phyloP scores from a whole-genome alignment of 768 basidiomycete genomes.

The Chalciporus chontae region DNA sequence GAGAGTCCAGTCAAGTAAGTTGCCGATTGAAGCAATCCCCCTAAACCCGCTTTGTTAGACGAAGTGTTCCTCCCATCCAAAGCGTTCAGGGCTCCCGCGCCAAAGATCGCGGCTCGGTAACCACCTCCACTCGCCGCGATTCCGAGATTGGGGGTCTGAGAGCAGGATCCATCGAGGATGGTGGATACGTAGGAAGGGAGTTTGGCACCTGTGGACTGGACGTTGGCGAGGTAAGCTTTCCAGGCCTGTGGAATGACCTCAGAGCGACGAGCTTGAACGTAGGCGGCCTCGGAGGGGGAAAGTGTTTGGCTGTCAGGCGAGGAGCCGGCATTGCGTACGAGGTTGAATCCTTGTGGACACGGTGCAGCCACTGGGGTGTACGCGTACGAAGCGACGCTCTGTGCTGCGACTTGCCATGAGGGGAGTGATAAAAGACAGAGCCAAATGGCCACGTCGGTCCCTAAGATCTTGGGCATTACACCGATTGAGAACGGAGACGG shows the following conservation, averaged over 20 bases:
- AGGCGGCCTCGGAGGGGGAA: conserved; percentile 33
- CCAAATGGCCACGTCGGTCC: conserved; percentile 4
- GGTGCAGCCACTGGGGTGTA: conserved; percentile 21
- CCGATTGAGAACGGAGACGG: not conserved
- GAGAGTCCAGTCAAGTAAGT: conserved; percentile 53
- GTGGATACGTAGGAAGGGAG: conserved; percentile 34
- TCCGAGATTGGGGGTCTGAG: conserved; percentile 36
- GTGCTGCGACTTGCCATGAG: conserved; percentile 13
- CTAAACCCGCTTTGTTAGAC: conserved; percentile 38
- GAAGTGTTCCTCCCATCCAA: conserved; percentile 49
- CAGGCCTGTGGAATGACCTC: conserved; percentile 39
- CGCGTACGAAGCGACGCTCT: conserved; percentile 22
- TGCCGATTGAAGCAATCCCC: conserved; percentile 51
- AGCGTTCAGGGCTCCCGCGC: conserved; percentile 48
- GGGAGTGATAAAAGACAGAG: conserved; percentile 6
- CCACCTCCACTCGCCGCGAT: conserved; percentile 58
- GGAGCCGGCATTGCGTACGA: conserved; percentile 29
- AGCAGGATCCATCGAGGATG: conserved; percentile 25
- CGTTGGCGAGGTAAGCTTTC: conserved; percentile 37
- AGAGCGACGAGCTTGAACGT: conserved; percentile 33
- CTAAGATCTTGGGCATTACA: not conserved
- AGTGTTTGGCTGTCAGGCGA: conserved; percentile 31
- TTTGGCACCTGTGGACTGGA: conserved; percentile 26
- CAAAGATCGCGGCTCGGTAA: conserved; percentile 51
- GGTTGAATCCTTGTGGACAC: conserved; percentile 23